Evolutionary conservation across 1,139 yeast species (phyloP).

Genomic region (Debaryomycetaceae sp.): DNA sequence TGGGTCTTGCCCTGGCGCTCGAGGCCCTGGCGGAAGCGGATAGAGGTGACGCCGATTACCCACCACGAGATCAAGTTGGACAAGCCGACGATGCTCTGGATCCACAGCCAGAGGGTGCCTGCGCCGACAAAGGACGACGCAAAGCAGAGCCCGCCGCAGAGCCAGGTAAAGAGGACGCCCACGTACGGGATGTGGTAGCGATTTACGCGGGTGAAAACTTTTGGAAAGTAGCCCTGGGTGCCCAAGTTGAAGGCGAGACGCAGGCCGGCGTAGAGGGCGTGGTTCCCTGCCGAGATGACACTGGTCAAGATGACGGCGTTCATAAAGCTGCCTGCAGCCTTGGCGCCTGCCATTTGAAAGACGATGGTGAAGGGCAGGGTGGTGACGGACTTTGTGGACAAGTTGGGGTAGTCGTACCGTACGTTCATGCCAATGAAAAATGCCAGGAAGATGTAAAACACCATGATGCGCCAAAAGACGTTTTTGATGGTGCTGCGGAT

Average conservation of each 20-base stretch:
- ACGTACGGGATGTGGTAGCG: constrained; percentile 29
- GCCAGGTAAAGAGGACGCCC: constrained; percentile 30
- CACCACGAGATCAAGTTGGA: constrained; percentile 35
- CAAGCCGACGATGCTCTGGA: constrained; percentile 33
- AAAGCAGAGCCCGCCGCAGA: constrained; percentile 31
- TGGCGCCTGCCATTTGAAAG: constrained; percentile 42
- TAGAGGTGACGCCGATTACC: constrained; percentile 27
- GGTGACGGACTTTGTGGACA: constrained; percentile 28
- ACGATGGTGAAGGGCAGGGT: constrained; percentile 61
- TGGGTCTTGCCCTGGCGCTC: constrained; percentile 25
- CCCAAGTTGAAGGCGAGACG: constrained; percentile 32
- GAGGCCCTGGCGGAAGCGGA: constrained; percentile 30
- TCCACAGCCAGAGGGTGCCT: constrained; percentile 35
- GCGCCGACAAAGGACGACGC: constrained; percentile 35
- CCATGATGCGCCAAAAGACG: constrained; percentile 41
- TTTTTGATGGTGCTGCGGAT: constrained; percentile 50
- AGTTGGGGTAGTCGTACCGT: constrained; percentile 29
- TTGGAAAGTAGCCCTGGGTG: constrained; percentile 30
- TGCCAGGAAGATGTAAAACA: constrained; percentile 29
- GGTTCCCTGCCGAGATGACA: constrained; percentile 36
- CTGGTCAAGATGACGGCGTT: constrained; percentile 35
- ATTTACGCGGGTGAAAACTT: constrained; percentile 22
- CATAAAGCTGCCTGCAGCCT: constrained; percentile 33
- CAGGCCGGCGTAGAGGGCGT: constrained; percentile 34
- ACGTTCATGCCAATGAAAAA: constrained; percentile 37